Conservation (phyloP, 1,284 basidiomycete species). For the Kwoniella shivajii region DNA sequence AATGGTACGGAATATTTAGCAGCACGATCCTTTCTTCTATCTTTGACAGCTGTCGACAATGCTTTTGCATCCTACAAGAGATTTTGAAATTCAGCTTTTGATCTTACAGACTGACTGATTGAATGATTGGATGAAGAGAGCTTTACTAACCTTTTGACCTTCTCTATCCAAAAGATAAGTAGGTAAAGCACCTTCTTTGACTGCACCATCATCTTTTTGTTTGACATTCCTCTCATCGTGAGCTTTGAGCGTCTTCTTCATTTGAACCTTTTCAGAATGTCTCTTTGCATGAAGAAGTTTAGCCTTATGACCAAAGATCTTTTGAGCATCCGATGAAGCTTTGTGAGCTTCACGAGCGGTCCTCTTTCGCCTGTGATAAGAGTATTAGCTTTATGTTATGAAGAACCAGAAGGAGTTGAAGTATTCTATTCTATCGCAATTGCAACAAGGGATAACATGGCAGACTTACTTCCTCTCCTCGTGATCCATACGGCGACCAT, state of each 20-base stretch:
- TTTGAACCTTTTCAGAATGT: conserved; percentile 95
- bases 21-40: conserved; percentile 98
- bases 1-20: conserved; percentile 96
- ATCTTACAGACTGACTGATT: not conserved
- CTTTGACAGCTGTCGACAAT: conserved; percentile 95
- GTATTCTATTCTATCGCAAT: not conserved
- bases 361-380: conserved; percentile 75
- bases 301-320: conserved; percentile 94
- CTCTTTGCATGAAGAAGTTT: conserved; percentile 95
- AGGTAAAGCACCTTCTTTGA: conserved; percentile 85
- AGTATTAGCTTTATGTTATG: no score
- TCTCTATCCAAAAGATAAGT: conserved; percentile 96
- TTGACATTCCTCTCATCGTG: conserved; percentile 99
- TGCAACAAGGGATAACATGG: not conserved
- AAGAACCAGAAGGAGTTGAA: no score
- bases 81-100: not conserved
- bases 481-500: conserved; percentile 54
- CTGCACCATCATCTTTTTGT: conserved; percentile 77
- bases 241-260: conserved; percentile 98
- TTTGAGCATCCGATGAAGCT: conserved; percentile 83
- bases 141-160: conserved; percentile 68
- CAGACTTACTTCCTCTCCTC: conserved; percentile 53
- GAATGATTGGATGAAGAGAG: not conserved
- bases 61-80: conserved; percentile 81
- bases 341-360: conserved; percentile 90